Evolutionary conservation across 1,284 basidiomycete genomes (phyloP).

Genomic region (Ustilago xerochloae): DNA sequence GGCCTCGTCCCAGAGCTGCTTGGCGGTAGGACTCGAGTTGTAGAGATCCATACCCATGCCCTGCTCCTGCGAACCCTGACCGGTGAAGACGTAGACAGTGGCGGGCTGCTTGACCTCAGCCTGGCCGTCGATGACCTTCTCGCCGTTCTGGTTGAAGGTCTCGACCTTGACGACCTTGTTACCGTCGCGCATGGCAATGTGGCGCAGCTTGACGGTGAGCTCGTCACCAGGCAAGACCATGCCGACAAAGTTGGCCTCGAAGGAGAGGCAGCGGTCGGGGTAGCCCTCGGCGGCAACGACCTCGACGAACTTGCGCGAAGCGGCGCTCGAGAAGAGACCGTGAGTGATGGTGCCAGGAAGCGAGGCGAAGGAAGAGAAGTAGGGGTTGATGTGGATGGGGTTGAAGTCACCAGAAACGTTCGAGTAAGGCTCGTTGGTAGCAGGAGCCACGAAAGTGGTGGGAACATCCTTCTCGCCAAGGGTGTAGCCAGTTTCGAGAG

Average conservation of each 20-base stretch:
- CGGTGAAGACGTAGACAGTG: slow-evolving; percentile 97
- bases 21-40: slow-evolving; percentile 88
- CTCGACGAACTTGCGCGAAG: slow-evolving; percentile 91
- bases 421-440: slow-evolving; percentile 93
- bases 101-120: slow-evolving; percentile 85
- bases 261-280: slow-evolving; percentile 76
- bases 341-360: slow-evolving; percentile 97
- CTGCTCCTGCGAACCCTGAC: slow-evolving; percentile 96
- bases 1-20: slow-evolving; percentile 95
- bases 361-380: slow-evolving; percentile 92
- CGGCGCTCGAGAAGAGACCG: slow-evolving; percentile 95
- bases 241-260: slow-evolving; percentile 78
- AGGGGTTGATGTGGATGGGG: slow-evolving; percentile 98
- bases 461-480: slow-evolving; percentile 42
- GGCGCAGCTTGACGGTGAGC: slow-evolving; percentile 81
- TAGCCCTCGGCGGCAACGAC: slow-evolving; percentile 91
- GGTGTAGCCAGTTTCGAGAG: slow-evolving; percentile 75
- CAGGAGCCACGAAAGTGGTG: slow-evolving; percentile 69
- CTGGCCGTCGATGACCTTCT: slow-evolving; percentile 90
- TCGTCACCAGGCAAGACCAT: slow-evolving; percentile 97
- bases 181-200: slow-evolving; percentile 60
- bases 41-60: slow-evolving; percentile 99
- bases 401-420: slow-evolving; percentile 96
- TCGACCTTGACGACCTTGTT: slow-evolving; percentile 87
- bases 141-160: slow-evolving; percentile 84